Evolutionary conservation across 129 eudicot species (phyloP).

Genomic region (Centrapalus pauciflorus): DNA sequence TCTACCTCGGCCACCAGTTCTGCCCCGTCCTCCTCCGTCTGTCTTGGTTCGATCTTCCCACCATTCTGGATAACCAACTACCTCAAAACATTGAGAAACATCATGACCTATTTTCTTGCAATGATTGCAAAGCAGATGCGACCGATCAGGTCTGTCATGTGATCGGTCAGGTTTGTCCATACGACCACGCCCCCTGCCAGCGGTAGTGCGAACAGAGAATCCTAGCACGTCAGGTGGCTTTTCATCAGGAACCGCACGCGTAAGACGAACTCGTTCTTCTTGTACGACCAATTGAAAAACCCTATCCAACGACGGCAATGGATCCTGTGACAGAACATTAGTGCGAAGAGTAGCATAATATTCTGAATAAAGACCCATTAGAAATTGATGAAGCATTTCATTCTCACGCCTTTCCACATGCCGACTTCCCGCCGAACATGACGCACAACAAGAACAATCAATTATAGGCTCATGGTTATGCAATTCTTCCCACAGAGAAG

Average conservation of each 20-base stretch:
- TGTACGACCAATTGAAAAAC: background rate
- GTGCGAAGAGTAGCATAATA: background rate
- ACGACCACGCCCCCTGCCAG: background rate
- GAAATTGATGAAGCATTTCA: background rate
- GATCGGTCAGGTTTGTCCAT: too few species aligned
- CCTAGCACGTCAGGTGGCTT: background rate
- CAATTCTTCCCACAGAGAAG: background rate
- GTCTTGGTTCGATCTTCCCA: background rate
- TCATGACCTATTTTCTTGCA: background rate
- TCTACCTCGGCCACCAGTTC: too few species aligned
- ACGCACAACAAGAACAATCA: background rate
- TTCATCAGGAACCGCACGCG: background rate
- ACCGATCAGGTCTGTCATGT: background rate
- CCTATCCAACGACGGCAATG: background rate
- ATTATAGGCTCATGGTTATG: background rate
- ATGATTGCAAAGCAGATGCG: background rate
- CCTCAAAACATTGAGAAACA: background rate
- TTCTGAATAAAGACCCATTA: conserved; percentile 2
- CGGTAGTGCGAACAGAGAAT: background rate
- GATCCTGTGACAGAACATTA: background rate
- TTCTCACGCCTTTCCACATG: background rate
- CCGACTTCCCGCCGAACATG: background rate
- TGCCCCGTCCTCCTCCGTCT: background rate
- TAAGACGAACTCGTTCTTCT: background rate
- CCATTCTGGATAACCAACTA: background rate